Percentiles rank a stretch among this genome's conserved stretches.
phyloP scores from a whole-genome alignment of 2,329 filamentous ascomycete species.

The Stemphylium lycopersici region DNA sequence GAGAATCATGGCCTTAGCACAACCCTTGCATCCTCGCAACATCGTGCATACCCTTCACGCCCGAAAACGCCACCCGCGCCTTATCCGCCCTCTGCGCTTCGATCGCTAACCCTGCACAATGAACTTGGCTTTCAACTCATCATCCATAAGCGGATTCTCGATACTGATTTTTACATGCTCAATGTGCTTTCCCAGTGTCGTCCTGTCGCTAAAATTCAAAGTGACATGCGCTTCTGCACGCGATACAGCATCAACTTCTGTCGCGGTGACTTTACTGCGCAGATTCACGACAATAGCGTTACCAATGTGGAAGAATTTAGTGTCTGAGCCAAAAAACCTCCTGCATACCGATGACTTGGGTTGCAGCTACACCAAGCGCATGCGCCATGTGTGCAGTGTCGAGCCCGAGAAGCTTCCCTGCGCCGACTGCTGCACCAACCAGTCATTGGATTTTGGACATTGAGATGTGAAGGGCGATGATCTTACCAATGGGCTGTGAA shows the following conservation, averaged over 20 bases:
- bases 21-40: not conserved
- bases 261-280: not conserved
- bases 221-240: not conserved
- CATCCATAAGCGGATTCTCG: not conserved
- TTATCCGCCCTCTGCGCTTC: not conserved
- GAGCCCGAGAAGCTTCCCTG: not conserved
- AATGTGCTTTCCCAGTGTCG: not conserved
- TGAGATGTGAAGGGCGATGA: no score
- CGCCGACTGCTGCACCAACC: not conserved
- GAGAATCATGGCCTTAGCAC: not conserved
- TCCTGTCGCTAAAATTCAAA: not conserved
- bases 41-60: not conserved
- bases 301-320: not conserved
- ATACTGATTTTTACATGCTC: not conserved
- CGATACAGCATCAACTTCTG: not conserved
- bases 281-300: not conserved
- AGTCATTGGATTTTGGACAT: no score
- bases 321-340: not conserved
- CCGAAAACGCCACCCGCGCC: not conserved
- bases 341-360: not conserved
- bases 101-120: not conserved
- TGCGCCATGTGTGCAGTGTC: not conserved
- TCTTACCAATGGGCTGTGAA: no score
- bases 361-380: not conserved
- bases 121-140: not conserved